Conservation (phyloP, 257 asterid species). For the Nicotiana tomentosiformis region DNA sequence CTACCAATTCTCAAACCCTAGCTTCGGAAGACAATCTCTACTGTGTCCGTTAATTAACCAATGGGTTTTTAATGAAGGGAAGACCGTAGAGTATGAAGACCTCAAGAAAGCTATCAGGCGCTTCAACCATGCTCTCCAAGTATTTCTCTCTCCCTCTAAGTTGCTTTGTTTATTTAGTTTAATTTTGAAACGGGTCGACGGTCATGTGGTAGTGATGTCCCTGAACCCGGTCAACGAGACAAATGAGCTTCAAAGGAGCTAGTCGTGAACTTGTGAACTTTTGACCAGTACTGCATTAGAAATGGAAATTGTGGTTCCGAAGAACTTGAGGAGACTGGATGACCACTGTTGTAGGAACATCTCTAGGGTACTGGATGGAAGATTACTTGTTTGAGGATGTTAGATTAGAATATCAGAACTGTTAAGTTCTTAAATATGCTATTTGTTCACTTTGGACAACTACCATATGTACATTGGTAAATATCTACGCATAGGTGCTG, state of each 20-base stretch:
- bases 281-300: no score
- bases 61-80: not conserved
- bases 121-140: not conserved
- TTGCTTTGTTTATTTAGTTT: no score
- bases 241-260: no score
- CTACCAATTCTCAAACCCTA: no score
- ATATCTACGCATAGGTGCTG: not conserved
- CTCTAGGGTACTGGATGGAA: not conserved
- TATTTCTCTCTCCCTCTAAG: no score
- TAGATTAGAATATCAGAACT: not conserved
- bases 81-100: not conserved
- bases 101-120: not conserved
- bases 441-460: not conserved
- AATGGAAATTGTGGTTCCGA: no score
- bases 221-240: no score
- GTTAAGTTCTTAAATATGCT: not conserved
- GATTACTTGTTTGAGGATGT: not conserved
- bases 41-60: not conserved
- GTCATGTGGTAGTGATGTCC: no score
- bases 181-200: no score
- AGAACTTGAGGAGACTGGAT: not conserved
- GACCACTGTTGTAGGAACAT: not conserved
- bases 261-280: no score
- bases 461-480: not conserved
- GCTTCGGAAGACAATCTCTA: no score